Evolutionary conservation across 164 flowering plant genomes (phyloP).

Genomic region (Tetrastigma voinierianum): DNA sequence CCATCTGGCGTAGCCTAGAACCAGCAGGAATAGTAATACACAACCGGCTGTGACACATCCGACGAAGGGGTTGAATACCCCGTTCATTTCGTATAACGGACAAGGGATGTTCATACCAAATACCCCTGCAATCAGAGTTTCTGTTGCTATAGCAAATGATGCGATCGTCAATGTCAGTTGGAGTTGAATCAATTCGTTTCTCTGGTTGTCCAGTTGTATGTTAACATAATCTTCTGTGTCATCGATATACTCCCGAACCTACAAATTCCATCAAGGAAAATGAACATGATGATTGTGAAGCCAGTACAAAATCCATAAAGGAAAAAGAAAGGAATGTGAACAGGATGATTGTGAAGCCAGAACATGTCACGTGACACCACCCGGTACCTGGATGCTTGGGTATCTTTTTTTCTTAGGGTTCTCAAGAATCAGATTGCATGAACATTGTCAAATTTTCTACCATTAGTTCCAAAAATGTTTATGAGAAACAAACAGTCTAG

Average conservation of each 20-base stretch:
- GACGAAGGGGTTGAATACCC: constrained; percentile 57
- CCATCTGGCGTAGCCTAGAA: constrained; percentile 89
- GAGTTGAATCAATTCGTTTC: constrained; percentile 9
- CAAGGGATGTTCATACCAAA: constrained; percentile 97
- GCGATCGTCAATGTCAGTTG: neutral
- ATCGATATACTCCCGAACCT: constrained; percentile 95
- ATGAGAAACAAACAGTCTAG: no score
- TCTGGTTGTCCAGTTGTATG: constrained; percentile 94
- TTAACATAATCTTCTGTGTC: constrained; percentile 97
- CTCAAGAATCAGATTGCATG: no score
- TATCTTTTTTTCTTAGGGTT: no score
- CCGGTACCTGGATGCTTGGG: no score
- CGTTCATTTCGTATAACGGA: constrained; percentile 35
- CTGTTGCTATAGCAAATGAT: no score
- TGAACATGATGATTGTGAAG: neutral
- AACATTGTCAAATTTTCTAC: no score
- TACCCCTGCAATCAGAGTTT: constrained; percentile 21
- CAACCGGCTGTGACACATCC: constrained; percentile 41
- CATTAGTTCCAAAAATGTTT: no score
- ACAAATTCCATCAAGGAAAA: constrained; percentile 2
- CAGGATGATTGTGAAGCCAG: no score
- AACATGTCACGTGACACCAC: no score
- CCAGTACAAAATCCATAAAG: no score
- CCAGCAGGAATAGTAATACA: constrained; percentile 61
- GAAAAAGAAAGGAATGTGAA: neutral